These are phyloP conservation scores for Boletus huronensis DNA, from an alignment of 768 basidiomycete genomes.

Conservation along the genomic window DNA sequence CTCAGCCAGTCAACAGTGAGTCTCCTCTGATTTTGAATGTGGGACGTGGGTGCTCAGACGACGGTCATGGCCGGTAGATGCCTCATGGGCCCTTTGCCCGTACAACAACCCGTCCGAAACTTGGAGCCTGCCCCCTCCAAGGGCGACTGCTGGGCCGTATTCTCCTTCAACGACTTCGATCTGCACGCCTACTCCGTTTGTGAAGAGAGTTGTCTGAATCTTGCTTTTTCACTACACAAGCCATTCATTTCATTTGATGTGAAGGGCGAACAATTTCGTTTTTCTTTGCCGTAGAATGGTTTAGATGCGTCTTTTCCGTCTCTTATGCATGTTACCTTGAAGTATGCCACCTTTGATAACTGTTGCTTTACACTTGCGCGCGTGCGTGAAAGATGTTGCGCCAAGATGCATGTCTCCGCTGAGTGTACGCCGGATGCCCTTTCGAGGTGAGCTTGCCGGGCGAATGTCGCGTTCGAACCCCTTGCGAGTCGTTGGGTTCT, in stretches of 20 bases:
- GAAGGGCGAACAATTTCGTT: not conserved
- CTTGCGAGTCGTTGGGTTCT: no score
- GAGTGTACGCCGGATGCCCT: no score
- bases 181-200: slow-evolving; percentile 2
- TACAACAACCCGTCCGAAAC: slow-evolving; percentile 10
- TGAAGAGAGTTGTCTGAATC: not conserved
- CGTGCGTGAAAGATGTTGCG: not conserved
- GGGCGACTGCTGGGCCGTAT: slow-evolving; percentile 5
- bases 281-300: not conserved
- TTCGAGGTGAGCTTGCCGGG: no score
- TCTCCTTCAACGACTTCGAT: not conserved
- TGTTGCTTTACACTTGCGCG: not conserved
- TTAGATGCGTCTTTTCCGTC: not conserved
- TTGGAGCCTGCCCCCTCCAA: slow-evolving; percentile 4
- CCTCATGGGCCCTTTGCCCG: not conserved
- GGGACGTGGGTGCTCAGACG: not conserved
- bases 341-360: not conserved
- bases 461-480: no score
- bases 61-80: not conserved
- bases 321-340: not conserved
- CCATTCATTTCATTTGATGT: not conserved
- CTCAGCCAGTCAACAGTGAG: slow-evolving; percentile 1
- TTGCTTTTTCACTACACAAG: not conserved
- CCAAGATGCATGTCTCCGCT: slow-evolving; percentile 18
- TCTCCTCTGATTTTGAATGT: not conserved